Conservation (phyloP, 2,329 filamentous ascomycete genomes). For the Penicillium sp. region DNA sequence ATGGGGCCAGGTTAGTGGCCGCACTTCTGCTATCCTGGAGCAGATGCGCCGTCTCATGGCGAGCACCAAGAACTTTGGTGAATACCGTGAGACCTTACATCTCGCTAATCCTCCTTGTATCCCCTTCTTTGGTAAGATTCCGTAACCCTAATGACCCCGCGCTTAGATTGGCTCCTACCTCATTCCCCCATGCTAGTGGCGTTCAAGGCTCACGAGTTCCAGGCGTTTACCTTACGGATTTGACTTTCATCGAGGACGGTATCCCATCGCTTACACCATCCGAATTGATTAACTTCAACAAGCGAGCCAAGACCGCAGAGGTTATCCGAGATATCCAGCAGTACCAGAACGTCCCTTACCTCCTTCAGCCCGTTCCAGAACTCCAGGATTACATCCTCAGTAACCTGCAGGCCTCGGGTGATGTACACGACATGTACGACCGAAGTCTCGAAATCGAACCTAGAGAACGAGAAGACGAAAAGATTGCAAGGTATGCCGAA, state of each 20-base stretch:
- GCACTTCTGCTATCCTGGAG: constrained; percentile 78
- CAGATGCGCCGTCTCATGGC: constrained; percentile 94
- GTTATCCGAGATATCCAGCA: constrained; percentile 98
- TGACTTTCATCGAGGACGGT: constrained; percentile 98
- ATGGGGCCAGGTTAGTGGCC: constrained; percentile 89
- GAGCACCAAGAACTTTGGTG: constrained; percentile 96
- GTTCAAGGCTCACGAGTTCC: constrained; percentile 12
- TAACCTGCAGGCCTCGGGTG: constrained; percentile 92
- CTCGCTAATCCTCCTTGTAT: constrained; percentile 95
- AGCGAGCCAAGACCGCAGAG: constrained; percentile 95
- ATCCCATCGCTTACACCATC: constrained; percentile 97
- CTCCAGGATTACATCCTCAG: constrained; percentile 95
- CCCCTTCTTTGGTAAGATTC: constrained; percentile 82
- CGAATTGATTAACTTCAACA: constrained; percentile 97
- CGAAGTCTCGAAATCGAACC: constrained; percentile 92
- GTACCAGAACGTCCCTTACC: constrained; percentile 97
- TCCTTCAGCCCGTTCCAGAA: constrained; percentile 83
- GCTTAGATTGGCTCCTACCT: neutral
- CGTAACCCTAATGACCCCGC: neutral
- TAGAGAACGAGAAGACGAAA: constrained; percentile 95
- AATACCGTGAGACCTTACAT: constrained; percentile 92
- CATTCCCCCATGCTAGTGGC: neutral
- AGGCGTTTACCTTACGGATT: constrained; percentile 95
- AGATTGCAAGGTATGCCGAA: constrained; percentile 87
- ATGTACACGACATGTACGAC: constrained; percentile 99